phyloP scores from a whole-genome alignment of 805 yeast genomes.

The Wickerhamomyces queroliae region DNA sequence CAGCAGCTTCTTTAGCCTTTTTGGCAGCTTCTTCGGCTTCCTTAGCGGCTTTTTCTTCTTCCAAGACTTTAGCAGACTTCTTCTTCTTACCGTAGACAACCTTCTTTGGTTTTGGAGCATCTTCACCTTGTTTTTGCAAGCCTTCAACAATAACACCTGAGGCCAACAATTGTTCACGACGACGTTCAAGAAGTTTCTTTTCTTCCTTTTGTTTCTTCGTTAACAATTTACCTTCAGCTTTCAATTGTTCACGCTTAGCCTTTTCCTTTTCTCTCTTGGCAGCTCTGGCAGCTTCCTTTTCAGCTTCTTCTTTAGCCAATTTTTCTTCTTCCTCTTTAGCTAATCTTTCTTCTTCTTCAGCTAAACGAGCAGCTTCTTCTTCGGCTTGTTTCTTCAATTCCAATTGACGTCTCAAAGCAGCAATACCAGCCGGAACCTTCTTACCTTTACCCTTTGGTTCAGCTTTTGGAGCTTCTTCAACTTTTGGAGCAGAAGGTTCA shows the following conservation, averaged over 20 bases:
- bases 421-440: constrained; percentile 86
- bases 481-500: constrained; percentile 25
- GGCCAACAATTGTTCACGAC: constrained; percentile 79
- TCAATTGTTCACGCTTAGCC: constrained; percentile 82
- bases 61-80: constrained; percentile 32
- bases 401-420: constrained; percentile 84
- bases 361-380: constrained; percentile 69
- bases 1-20: constrained; percentile 18
- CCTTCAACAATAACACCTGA: constrained; percentile 76
- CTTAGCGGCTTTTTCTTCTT: constrained; percentile 18
- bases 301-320: constrained; percentile 35
- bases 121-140: constrained; percentile 33
- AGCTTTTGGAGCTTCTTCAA: constrained; percentile 26
- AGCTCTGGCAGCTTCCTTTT: constrained; percentile 49
- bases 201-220: constrained; percentile 96
- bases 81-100: constrained; percentile 71
- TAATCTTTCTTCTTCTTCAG: constrained; percentile 65
- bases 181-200: constrained; percentile 76
- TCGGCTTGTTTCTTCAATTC: constrained; percentile 85
- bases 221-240: constrained; percentile 91
- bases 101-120: constrained; percentile 49
- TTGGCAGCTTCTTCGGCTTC: constrained; percentile 19
- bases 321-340: constrained; percentile 46
- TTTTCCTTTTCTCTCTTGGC: constrained; percentile 84
- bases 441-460: constrained; percentile 45